Evolutionary conservation across 2,329 filamentous ascomycete genomes (phyloP).

Genomic region (Aspergillus ochraceus): DNA sequence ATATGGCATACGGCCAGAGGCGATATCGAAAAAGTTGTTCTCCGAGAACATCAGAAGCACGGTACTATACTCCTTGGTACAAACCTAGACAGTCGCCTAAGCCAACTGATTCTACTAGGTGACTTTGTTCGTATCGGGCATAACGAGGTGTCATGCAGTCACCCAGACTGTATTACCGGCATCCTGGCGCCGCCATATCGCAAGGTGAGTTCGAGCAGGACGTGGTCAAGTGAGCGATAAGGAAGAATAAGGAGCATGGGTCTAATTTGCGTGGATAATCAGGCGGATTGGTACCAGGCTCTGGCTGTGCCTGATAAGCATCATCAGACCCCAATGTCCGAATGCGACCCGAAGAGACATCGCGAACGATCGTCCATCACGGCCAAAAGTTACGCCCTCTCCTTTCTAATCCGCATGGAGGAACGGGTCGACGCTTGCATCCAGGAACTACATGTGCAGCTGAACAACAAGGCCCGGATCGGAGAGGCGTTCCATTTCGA

Average conservation of each 20-base stretch:
- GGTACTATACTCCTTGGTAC: constrained; percentile 23
- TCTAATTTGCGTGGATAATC: constrained; percentile 1
- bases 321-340: constrained; percentile 43
- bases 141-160: constrained; percentile 47
- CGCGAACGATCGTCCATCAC: constrained; percentile 35
- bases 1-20: constrained; percentile 40
- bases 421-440: constrained; percentile 32
- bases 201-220: constrained; percentile 18
- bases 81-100: no score
- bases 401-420: constrained; percentile 33
- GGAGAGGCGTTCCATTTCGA: constrained; percentile 37
- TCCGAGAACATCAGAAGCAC: constrained; percentile 41
- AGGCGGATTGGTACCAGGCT: constrained; percentile 40
- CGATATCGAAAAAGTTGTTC: constrained; percentile 38
- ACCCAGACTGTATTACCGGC: constrained; percentile 36
- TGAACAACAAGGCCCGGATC: constrained; percentile 26
- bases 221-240: background rate
- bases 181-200: constrained; percentile 38
- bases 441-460: constrained; percentile 23
- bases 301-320: constrained; percentile 42
- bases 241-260: background rate
- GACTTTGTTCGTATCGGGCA: constrained; percentile 46
- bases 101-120: constrained; percentile 17
- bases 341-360: constrained; percentile 37
- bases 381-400: constrained; percentile 28